phyloP scores from a whole-genome alignment of 2,329 filamentous ascomycete species.

The Colletotrichum sp. region DNA sequence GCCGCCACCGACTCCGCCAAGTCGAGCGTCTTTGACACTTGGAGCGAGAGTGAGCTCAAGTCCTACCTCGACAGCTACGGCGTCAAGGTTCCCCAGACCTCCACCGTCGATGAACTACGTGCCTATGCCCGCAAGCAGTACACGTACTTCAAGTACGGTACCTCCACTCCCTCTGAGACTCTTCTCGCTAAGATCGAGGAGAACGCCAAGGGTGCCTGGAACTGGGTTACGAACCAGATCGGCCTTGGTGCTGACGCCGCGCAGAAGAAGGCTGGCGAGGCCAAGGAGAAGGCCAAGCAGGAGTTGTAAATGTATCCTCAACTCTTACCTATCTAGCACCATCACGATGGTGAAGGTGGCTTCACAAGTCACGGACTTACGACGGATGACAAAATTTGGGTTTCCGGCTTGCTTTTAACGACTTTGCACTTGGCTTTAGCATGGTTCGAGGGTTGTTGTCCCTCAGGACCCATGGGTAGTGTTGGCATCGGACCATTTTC shows the following conservation, averaged over 20 bases:
- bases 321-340: not conserved
- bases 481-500: not conserved
- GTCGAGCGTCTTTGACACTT: slow-evolving; percentile 71
- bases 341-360: not conserved
- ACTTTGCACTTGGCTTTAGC: slow-evolving; percentile 1
- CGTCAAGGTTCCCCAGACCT: slow-evolving; percentile 69
- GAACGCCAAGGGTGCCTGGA: slow-evolving; percentile 49
- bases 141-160: slow-evolving; percentile 80
- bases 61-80: slow-evolving; percentile 82
- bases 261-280: slow-evolving; percentile 46
- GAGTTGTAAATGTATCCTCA: slow-evolving; percentile 48
- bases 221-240: slow-evolving; percentile 58
- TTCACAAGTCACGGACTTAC: not conserved
- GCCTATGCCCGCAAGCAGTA: slow-evolving; percentile 75
- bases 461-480: not conserved
- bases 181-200: slow-evolving; percentile 68
- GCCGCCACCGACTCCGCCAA: slow-evolving; percentile 70
- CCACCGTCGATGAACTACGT: slow-evolving; percentile 71
- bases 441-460: not conserved
- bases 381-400: slow-evolving; percentile 22
- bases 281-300: slow-evolving; percentile 45
- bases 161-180: slow-evolving; percentile 67
- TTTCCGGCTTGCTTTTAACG: slow-evolving; percentile 13
- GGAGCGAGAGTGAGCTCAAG: slow-evolving; percentile 78
- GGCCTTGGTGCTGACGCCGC: slow-evolving; percentile 52